A percentile compares a stretch with the other conserved stretches of the same genome.
phyloP scores from a whole-genome alignment of 2,329 filamentous ascomycete genomes.

The Lasiodiplodia sp. region DNA sequence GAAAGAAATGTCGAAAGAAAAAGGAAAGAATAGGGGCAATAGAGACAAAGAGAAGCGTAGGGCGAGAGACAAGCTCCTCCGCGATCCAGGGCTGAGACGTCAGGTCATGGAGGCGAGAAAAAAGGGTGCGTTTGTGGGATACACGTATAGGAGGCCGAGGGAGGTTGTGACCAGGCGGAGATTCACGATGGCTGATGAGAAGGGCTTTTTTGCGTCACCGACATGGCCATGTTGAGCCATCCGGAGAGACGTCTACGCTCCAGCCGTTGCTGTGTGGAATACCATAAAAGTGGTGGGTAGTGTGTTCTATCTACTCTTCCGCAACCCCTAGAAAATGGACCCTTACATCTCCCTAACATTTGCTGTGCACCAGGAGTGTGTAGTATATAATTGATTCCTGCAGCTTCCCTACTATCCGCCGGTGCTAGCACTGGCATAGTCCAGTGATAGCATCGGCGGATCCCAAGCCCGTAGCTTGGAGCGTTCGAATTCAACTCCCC shows the following conservation, averaged over 20 bases:
- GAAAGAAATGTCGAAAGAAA: not conserved
- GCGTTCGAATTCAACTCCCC: not conserved
- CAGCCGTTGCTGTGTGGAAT: not conserved
- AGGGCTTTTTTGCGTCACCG: not conserved
- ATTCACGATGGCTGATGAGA: not conserved
- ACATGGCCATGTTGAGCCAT: not conserved
- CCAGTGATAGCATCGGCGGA: not conserved
- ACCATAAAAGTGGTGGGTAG: not conserved
- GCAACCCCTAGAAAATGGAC: not conserved
- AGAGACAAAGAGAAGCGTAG: conserved; percentile 75
- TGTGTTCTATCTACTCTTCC: not conserved
- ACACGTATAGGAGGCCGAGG: conserved; percentile 74
- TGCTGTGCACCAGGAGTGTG: not conserved
- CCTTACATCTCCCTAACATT: not conserved
- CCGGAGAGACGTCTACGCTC: not conserved
- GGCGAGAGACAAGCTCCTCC: conserved; percentile 82
- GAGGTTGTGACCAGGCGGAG: conserved; percentile 1
- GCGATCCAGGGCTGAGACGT: conserved; percentile 72
- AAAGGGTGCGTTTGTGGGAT: conserved; percentile 84
- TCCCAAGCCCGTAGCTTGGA: not conserved
- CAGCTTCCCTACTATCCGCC: not conserved
- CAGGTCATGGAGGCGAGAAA: conserved; percentile 82
- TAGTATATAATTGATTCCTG: not conserved
- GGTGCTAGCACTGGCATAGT: not conserved
- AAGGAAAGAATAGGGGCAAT: conserved; percentile 35